phyloP scores from a whole-genome alignment of 2,329 filamentous ascomycete species.

The Microsporum ferrugineum region DNA sequence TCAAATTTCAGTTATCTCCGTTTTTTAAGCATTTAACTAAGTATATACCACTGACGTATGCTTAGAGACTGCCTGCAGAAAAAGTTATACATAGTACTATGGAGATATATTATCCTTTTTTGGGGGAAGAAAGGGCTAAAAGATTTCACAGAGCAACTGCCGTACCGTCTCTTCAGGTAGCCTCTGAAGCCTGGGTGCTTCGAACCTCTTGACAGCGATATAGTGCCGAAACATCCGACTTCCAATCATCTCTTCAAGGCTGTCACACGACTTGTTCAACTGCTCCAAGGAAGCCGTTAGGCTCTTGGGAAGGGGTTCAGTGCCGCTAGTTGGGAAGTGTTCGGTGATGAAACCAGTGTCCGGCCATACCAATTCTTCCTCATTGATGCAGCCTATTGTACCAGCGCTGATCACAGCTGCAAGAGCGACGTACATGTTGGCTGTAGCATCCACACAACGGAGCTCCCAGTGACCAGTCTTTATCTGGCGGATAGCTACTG shows the following conservation, averaged over 20 bases:
- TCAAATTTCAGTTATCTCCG: background rate
- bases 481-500: constrained; percentile 15
- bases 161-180: background rate
- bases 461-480: constrained; percentile 17
- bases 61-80: background rate
- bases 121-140: background rate
- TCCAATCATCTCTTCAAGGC: background rate
- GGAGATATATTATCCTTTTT: background rate
- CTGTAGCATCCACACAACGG: constrained; percentile 15
- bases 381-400: background rate
- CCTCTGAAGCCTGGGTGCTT: background rate
- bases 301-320: background rate
- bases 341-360: background rate
- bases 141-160: background rate
- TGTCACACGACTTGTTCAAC: background rate
- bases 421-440: constrained; percentile 19
- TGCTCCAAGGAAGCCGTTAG: background rate
- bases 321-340: background rate
- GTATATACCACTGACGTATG: background rate
- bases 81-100: background rate
- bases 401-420: constrained; percentile 8
- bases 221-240: background rate
- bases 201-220: background rate
- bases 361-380: background rate
- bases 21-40: background rate